phyloP scores from a whole-genome alignment of 2,329 filamentous ascomycete species.

The Xylariaceae sp. region DNA sequence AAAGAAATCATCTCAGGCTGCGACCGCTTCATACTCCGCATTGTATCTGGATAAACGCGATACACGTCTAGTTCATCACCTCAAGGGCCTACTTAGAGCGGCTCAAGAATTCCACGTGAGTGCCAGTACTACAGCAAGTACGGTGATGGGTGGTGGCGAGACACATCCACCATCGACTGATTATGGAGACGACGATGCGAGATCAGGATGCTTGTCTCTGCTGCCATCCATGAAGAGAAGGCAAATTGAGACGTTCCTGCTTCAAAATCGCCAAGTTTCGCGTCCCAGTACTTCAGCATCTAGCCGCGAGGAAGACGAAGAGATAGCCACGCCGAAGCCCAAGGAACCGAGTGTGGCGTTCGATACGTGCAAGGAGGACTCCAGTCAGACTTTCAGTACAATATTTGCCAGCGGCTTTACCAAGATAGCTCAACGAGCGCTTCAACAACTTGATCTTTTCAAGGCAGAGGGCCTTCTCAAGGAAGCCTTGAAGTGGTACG shows the following conservation, averaged over 20 bases:
- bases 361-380: slow-evolving; percentile 1
- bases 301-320: background rate
- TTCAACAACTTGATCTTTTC: slow-evolving; percentile 17
- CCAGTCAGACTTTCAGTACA: slow-evolving; percentile 11
- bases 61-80: slow-evolving; percentile 14
- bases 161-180: slow-evolving; percentile 16
- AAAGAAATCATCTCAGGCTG: slow-evolving; percentile 19
- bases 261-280: slow-evolving; percentile 6
- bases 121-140: slow-evolving; percentile 19
- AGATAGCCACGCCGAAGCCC: background rate
- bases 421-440: slow-evolving; percentile 18
- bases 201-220: slow-evolving; percentile 6
- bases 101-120: slow-evolving; percentile 20
- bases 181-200: slow-evolving; percentile 16
- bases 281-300: slow-evolving; percentile 5
- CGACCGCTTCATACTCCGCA: slow-evolving; percentile 18
- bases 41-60: slow-evolving; percentile 18
- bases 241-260: slow-evolving; percentile 18
- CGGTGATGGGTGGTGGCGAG: slow-evolving; percentile 9
- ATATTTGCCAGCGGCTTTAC: slow-evolving; percentile 17
- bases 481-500: slow-evolving; percentile 18
- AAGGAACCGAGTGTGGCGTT: background rate
- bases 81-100: slow-evolving; percentile 17
- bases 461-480: slow-evolving; percentile 15
- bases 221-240: slow-evolving; percentile 18